phyloP scores from a whole-genome alignment of 805 yeast species.

The Yarrowia sp. region DNA sequence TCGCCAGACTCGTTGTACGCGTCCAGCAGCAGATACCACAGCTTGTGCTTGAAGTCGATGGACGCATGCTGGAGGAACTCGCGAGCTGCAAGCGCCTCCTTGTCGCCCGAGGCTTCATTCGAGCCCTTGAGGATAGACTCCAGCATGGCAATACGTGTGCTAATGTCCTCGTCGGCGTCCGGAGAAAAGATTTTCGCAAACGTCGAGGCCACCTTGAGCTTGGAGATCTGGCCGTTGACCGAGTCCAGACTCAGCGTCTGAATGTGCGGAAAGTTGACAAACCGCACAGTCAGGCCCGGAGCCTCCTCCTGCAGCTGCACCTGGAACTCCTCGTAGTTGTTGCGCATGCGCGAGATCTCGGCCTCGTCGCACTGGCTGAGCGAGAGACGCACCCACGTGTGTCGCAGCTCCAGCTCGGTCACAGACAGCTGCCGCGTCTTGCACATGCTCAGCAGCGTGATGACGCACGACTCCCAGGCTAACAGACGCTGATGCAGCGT shows the following conservation, averaged over 20 bases:
- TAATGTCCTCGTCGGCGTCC: slow-evolving; percentile 19
- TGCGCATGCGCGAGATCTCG: slow-evolving; percentile 38
- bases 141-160: slow-evolving; percentile 31
- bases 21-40: slow-evolving; percentile 72
- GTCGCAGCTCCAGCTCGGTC: slow-evolving; percentile 37
- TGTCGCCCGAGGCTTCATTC: slow-evolving; percentile 28
- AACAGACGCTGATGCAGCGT: slow-evolving; percentile 2
- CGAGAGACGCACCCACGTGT: slow-evolving; percentile 50
- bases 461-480: slow-evolving; percentile 28
- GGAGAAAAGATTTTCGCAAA: slow-evolving; percentile 52
- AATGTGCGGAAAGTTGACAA: slow-evolving; percentile 59
- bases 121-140: slow-evolving; percentile 41
- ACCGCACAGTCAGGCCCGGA: slow-evolving; percentile 41
- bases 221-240: slow-evolving; percentile 62
- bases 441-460: slow-evolving; percentile 21
- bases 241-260: slow-evolving; percentile 52
- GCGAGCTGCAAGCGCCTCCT: slow-evolving; percentile 53
- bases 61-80: slow-evolving; percentile 63
- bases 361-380: slow-evolving; percentile 46
- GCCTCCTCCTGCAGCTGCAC: slow-evolving; percentile 23
- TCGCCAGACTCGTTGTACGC: slow-evolving; percentile 47
- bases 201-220: slow-evolving; percentile 64
- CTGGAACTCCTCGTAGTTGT: slow-evolving; percentile 32
- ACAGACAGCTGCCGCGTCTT: background rate
- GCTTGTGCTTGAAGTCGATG: slow-evolving; percentile 59